phyloP scores from a whole-genome alignment of 2,329 filamentous ascomycete species.

The Neonectria magnoliae region DNA sequence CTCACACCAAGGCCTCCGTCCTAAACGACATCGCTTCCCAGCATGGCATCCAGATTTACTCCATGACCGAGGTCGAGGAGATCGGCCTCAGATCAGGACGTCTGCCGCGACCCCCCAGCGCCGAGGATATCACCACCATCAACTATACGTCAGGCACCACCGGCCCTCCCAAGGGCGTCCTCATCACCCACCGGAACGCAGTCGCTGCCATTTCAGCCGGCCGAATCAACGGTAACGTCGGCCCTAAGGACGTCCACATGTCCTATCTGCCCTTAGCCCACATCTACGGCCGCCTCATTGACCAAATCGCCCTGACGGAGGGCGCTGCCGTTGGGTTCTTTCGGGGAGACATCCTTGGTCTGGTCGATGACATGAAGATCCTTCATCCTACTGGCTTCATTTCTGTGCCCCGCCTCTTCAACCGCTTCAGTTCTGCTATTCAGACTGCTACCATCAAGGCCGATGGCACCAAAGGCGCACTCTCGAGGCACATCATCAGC shows the following conservation, averaged over 20 bases:
- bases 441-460: constrained; percentile 81
- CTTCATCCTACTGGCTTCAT: constrained; percentile 84
- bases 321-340: constrained; percentile 89
- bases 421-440: constrained; percentile 87
- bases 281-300: constrained; percentile 88
- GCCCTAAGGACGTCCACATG: constrained; percentile 69
- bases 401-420: constrained; percentile 91
- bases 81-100: constrained; percentile 77
- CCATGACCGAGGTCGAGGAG: constrained; percentile 82
- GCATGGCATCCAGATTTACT: constrained; percentile 80
- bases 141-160: constrained; percentile 92
- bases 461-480: constrained; percentile 79
- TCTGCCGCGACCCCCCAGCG: constrained; percentile 75
- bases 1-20: constrained; percentile 81
- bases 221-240: constrained; percentile 64
- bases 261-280: constrained; percentile 96
- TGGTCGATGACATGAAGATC: constrained; percentile 91
- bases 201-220: constrained; percentile 75
- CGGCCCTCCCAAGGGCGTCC: constrained; percentile 83
- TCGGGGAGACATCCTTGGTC: constrained; percentile 85
- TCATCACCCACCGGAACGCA: constrained; percentile 83
- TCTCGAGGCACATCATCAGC: constrained; percentile 82
- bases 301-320: constrained; percentile 77
- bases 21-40: constrained; percentile 79
- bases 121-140: constrained; percentile 85